Evolutionary conservation across 345 rosid species (phyloP).

Genomic region (Eucalyptus fibrosa): DNA sequence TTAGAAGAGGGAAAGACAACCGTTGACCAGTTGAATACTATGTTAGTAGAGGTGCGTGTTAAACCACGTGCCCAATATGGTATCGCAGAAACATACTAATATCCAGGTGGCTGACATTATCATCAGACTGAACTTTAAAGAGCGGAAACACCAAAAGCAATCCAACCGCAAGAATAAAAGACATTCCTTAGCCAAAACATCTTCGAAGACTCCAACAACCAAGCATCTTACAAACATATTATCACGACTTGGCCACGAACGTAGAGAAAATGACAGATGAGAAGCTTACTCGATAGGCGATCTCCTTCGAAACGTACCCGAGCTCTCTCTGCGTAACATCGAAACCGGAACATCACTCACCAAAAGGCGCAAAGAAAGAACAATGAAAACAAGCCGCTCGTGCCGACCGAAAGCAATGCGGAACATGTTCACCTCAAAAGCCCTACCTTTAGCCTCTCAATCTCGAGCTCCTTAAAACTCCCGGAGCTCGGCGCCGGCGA

Average conservation of each 20-base stretch:
- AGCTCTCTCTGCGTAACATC: constrained; percentile 38
- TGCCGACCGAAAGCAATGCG: neutral
- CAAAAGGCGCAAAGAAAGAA: neutral
- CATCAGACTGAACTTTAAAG: neutral
- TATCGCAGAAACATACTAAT: neutral
- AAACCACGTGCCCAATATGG: neutral
- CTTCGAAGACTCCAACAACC: neutral
- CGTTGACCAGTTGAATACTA: neutral
- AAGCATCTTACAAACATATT: neutral
- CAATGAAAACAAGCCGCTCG: rapidly evolving
- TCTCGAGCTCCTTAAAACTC: constrained; percentile 36
- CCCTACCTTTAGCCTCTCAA: constrained; percentile 59
- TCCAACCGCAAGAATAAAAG: neutral
- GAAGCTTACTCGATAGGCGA: constrained; percentile 15
- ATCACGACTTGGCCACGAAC: neutral
- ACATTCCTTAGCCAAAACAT: neutral
- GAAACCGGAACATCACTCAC: neutral
- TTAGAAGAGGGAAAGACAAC: neutral
- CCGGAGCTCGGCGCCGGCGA: neutral
- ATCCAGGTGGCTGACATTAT: neutral
- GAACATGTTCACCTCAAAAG: neutral
- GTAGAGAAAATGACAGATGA: neutral
- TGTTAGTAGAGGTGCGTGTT: neutral
- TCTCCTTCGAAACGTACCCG: constrained; percentile 33
- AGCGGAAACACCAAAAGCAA: neutral